These are phyloP conservation scores for Nicotiana paniculata DNA, from an alignment of 257 asterid species.

Conservation along the genomic window DNA sequence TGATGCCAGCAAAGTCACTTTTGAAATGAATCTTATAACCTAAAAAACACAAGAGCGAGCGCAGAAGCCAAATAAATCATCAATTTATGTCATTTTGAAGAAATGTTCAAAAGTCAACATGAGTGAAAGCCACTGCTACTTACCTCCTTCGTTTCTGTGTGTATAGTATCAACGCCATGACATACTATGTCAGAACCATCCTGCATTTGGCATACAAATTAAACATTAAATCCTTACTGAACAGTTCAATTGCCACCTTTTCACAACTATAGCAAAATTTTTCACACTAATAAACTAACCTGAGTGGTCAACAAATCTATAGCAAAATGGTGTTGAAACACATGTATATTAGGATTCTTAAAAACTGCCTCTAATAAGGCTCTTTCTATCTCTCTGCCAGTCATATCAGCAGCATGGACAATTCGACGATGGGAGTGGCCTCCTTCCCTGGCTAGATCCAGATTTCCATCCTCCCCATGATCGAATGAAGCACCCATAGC, in stretches of 20 bases:
- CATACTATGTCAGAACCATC: constrained; percentile 73
- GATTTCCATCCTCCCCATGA: constrained; percentile 94
- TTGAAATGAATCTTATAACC: constrained; percentile 92
- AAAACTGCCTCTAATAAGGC: constrained; percentile 78
- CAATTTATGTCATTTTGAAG: neutral
- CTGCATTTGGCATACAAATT: constrained; percentile 39
- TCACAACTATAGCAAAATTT: no score
- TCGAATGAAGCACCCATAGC: constrained; percentile 99
- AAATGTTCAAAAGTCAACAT: neutral
- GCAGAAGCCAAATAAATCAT: neutral
- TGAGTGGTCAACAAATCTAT: constrained; percentile 86
- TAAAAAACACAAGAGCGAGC: constrained; percentile 19
- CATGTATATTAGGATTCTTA: constrained; percentile 72
- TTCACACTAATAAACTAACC: constrained; percentile 24
- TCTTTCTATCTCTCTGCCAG: constrained; percentile 95
- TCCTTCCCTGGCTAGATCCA: constrained; percentile 97
- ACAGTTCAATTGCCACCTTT: no score
- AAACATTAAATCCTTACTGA: neutral
- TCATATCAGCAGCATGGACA: constrained; percentile 99
- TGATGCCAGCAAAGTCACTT: constrained; percentile 88
- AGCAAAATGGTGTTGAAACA: constrained; percentile 93
- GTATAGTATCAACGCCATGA: constrained; percentile 82
- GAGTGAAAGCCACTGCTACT: neutral
- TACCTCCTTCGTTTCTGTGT: constrained; percentile 81
- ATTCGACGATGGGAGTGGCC: constrained; percentile 97